These are phyloP conservation scores for Geotrichum europaeum DNA, from an alignment of 1,139 yeast genomes.

Conservation along the genomic window DNA sequence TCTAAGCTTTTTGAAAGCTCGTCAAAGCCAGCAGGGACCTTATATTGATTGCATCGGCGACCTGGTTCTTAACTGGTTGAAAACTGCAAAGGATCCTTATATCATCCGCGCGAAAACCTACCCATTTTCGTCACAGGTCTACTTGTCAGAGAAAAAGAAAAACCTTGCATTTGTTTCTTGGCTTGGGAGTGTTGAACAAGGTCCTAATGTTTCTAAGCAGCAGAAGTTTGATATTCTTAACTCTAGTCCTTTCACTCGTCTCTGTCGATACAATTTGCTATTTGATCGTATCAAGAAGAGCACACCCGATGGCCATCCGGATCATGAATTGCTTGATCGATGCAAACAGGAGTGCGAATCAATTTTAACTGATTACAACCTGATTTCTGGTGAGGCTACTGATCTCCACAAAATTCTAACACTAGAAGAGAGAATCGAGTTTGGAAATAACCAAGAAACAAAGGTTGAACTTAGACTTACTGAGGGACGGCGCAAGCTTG, in stretches of 20 bases:
- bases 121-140: slow-evolving; percentile 32
- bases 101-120: slow-evolving; percentile 49
- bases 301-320: slow-evolving; percentile 50
- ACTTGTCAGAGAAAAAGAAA: slow-evolving; percentile 38
- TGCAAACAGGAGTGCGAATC: slow-evolving; percentile 48
- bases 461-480: slow-evolving; percentile 45
- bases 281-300: slow-evolving; percentile 51
- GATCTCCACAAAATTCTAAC: slow-evolving; percentile 39
- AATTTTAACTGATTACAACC: slow-evolving; percentile 46
- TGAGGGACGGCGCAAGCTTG: slow-evolving; percentile 51
- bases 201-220: slow-evolving; percentile 35
- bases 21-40: slow-evolving; percentile 55
- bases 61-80: slow-evolving; percentile 61
- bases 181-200: slow-evolving; percentile 42
- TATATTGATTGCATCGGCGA: slow-evolving; percentile 61
- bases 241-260: slow-evolving; percentile 42
- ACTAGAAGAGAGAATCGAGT: slow-evolving; percentile 34
- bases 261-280: slow-evolving; percentile 66
- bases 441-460: slow-evolving; percentile 33
- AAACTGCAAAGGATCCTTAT: slow-evolving; percentile 50
- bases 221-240: slow-evolving; percentile 61
- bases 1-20: slow-evolving; percentile 49
- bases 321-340: slow-evolving; percentile 47
- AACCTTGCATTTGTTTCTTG: slow-evolving; percentile 47
- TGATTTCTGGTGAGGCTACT: slow-evolving; percentile 38